These are phyloP conservation scores for Sporothrix phasma DNA, from an alignment of 2,329 filamentous ascomycete genomes.

Conservation along the genomic window DNA sequence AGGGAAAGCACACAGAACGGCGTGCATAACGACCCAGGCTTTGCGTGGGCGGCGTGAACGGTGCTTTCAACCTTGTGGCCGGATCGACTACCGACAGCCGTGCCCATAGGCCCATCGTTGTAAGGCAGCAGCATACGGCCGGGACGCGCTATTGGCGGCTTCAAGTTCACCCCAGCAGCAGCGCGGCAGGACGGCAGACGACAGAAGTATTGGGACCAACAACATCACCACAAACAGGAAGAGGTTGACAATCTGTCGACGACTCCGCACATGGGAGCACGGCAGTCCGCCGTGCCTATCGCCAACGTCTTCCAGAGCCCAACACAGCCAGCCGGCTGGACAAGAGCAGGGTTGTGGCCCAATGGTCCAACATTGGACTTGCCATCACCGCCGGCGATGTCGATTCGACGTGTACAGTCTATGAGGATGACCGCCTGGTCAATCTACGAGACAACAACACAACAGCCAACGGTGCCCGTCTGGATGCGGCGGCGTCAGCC, in stretches of 20 bases:
- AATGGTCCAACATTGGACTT: slow-evolving; percentile 45
- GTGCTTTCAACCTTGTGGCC: slow-evolving; percentile 40
- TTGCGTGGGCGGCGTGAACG: slow-evolving; percentile 40
- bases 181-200: slow-evolving; percentile 36
- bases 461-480: slow-evolving; percentile 33
- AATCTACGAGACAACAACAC: slow-evolving; percentile 53
- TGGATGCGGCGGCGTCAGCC: slow-evolving; percentile 19
- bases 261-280: slow-evolving; percentile 46
- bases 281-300: slow-evolving; percentile 57
- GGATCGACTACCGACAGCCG: slow-evolving; percentile 50
- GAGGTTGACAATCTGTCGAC: not conserved
- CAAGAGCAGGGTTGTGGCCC: slow-evolving; percentile 46
- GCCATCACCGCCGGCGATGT: no score
- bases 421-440: slow-evolving; percentile 37
- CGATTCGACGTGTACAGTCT: slow-evolving; percentile 46
- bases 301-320: slow-evolving; percentile 41
- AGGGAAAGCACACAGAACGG: slow-evolving; percentile 59
- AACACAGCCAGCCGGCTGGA: slow-evolving; percentile 43
- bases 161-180: slow-evolving; percentile 44
- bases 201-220: not conserved
- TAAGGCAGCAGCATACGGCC: slow-evolving; percentile 53
- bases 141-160: slow-evolving; percentile 47
- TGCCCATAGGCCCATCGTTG: slow-evolving; percentile 50
- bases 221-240: not conserved
- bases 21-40: slow-evolving; percentile 46